Base-by-base conservation (phyloP, 2,329 filamentous ascomycete species). In the Paecilomyces formosus region DNA sequence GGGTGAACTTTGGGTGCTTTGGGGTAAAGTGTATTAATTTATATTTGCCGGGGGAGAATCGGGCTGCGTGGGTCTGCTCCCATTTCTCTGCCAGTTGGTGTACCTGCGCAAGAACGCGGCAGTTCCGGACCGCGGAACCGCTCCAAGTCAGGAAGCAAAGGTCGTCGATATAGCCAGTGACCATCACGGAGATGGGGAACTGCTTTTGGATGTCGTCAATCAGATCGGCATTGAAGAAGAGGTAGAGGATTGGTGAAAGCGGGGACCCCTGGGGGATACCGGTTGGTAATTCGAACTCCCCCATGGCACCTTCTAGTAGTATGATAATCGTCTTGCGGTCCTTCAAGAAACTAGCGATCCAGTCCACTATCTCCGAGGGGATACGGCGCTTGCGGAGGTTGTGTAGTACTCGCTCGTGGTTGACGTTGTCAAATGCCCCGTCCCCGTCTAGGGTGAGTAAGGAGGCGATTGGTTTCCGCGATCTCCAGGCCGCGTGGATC, bases 191-290 rank as follows among this genome's bases (percentile, higher is more conserved):
- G 2, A 12, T 33, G 1, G 31, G 13, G 4, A 15, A 11, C 31
- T 33, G 31, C 11, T 7, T 15, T 33, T 15, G 31, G 1, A 12
- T 15, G 12, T 33, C n/a, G 49, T 68, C 62, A 8, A 70, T 57
- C 0, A 70, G 59, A 50, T 68, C 63, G 26, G 62, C 61, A 28
- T 69, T 69, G 31, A 66, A 71, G 55, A 70, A 62, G 15, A 70
- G 62, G 55, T 64, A 70, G 24, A 68, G 64, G 26, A 70, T 68
- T 6, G 62, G 67, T 0, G 63, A 69, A 0, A 68, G 24, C 8
- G 60, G 63, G 0, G 63, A 70, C 6, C 65, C 64, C 57, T 69
- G 60, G 3, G 63, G 64, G 5, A 68, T 67, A 6, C 66, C 63
- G 3, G 61, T 65, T 0, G 35, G 45, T 24, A 56, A 57, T 0